Base-by-base conservation (phyloP, 768 basidiomycete genomes). In the Leccinellum rugosiceps region DNA sequence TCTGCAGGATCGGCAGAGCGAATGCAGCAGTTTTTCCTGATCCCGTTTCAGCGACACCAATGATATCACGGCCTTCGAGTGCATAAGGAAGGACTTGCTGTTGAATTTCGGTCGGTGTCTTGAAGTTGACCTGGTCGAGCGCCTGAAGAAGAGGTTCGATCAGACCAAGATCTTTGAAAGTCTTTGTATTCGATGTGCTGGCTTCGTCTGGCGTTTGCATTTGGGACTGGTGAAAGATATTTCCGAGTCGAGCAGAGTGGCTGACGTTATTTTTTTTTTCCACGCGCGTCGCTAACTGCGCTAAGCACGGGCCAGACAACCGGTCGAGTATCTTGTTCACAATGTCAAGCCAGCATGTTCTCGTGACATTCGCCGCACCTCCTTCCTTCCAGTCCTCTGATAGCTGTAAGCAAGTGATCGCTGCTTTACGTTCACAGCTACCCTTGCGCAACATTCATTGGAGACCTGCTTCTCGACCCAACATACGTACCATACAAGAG, bases 1-100 rank as follows among this genome's bases (percentile, higher is more conserved):
- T 92, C 73, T 99, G 97, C 34, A 99, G 76, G 57, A 99, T 96
- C 2, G 97, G 97, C 6, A 98, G 76, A 25, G 92, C 94, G 74
- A 98, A 98, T 21, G 97, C 95, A 15, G 94, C 96, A 0, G 97
- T 98, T 78, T 99, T 98, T 63, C 96, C 97, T 13, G 92, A 94
- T 30, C 97, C 97, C 10, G 97, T 99, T 63, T 92, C 87, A 31
- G 97, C 97, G n/a, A 99, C 89, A 19, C 97, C 97, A 57, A 99
- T 98, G 63, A 99, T 92, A 76, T 99, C 97, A 66, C 88, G 85
- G 0, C 94, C 95, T 70, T 90, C 80, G 6, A 99, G 75, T 19
- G 95, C 96, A 75, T 85, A 84, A 0, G 97, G 97, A 49, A 99
- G 81, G 34, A 81, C 81, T 67, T 93, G 85, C 3, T 77, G 75